Evolutionary conservation across 805 yeast species (phyloP).

Genomic region (Maudiozyma bulderi): DNA sequence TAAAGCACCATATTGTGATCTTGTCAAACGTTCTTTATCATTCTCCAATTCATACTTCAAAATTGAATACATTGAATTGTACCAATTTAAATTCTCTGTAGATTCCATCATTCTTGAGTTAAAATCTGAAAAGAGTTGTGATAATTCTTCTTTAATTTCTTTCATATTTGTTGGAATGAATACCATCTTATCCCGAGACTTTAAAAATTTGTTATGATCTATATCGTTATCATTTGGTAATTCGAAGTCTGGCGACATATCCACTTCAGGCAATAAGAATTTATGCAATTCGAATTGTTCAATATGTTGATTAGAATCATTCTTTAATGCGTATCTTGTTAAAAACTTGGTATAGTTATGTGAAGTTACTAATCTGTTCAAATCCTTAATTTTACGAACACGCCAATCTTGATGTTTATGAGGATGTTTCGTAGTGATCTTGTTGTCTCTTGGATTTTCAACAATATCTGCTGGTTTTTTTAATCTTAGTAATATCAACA

Average conservation of each 20-base stretch:
- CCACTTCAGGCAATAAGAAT: constrained; percentile 19
- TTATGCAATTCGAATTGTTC: constrained; percentile 6
- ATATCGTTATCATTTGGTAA: constrained; percentile 5
- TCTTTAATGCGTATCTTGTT: constrained; percentile 8
- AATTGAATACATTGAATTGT: constrained; percentile 23
- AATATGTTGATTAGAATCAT: background rate
- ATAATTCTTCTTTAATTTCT: constrained; percentile 6
- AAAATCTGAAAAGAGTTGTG: constrained; percentile 3
- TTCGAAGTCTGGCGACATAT: constrained; percentile 21
- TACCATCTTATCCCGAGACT: constrained; percentile 1
- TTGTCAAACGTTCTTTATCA: constrained; percentile 25
- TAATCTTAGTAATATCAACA: background rate
- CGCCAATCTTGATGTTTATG: background rate
- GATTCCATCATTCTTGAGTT: constrained; percentile 11
- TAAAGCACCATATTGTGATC: constrained; percentile 27
- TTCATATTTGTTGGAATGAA: constrained; percentile 2
- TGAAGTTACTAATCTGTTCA: constrained; percentile 19
- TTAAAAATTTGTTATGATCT: background rate
- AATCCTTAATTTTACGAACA: constrained; percentile 6
- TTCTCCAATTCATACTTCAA: constrained; percentile 16
- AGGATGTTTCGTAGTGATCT: background rate
- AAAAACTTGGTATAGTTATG: constrained; percentile 19
- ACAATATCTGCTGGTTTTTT: background rate
- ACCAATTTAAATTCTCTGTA: constrained; percentile 17
- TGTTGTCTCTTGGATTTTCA: background rate